A percentile compares a stretch with the other conserved stretches of the same genome.
Evolutionary conservation across 192 early-diverging fungal species (phyloP).

Genomic region (Linnemannia zychae): DNA sequence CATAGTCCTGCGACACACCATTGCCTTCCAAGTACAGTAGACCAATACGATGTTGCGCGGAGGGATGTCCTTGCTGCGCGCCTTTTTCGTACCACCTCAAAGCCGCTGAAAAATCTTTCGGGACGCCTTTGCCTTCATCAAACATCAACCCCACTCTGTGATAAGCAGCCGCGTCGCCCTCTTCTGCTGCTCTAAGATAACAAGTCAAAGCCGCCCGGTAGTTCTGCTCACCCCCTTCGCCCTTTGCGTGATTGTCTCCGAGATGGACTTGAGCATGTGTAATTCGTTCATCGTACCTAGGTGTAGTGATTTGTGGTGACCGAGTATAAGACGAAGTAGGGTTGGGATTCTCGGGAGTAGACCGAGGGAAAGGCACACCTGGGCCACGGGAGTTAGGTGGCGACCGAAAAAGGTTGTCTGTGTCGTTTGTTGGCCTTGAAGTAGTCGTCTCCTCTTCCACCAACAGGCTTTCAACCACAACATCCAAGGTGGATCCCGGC

Average conservation of each 20-base stretch:
- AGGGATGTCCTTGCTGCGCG: background rate
- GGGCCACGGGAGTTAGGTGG: too few relatives aligned
- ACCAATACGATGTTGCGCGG: background rate
- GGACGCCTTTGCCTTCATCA: background rate
- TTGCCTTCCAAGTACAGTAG: background rate
- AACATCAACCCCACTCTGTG: background rate
- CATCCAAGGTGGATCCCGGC: background rate
- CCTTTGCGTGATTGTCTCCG: background rate
- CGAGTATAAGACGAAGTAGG: too few relatives aligned
- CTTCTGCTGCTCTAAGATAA: background rate
- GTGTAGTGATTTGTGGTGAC: too few relatives aligned
- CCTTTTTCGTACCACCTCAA: background rate
- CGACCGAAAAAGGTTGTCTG: too few relatives aligned
- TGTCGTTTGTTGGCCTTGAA: too few relatives aligned
- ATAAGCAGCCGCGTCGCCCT: background rate
- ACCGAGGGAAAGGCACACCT: too few relatives aligned
- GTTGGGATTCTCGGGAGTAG: too few relatives aligned
- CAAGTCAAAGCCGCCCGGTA: background rate
- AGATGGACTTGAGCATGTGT: too few relatives aligned
- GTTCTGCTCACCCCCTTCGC: background rate
- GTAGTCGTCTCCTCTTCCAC: background rate
- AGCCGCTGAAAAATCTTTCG: background rate
- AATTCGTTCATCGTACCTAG: too few relatives aligned
- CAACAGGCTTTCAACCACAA: background rate
- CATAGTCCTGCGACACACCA: background rate